Base-by-base conservation (phyloP, 2,329 filamentous ascomycete genomes). In the Aspergillus aculeatus region DNA sequence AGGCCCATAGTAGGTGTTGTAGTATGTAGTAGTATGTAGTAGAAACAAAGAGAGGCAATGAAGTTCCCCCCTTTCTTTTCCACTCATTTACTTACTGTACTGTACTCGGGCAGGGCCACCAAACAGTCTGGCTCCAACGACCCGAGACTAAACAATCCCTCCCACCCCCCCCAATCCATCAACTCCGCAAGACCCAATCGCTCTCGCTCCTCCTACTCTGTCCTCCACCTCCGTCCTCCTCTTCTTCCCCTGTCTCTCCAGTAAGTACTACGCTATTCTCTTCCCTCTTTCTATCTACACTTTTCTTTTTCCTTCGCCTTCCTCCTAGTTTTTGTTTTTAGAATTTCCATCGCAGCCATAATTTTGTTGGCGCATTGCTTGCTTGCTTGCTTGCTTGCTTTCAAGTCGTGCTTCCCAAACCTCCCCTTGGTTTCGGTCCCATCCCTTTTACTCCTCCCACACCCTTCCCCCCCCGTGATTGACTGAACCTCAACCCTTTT, bases 11-110 rank as follows among this genome's bases (percentile, higher is more conserved):
- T 26, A 9, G 32, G 32, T 35, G 3, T 14, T 12, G 32, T 35
- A 32, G 31, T 7, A 7, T 7, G 31, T 32, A 57, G 50, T 61
- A 59, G 50, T n/a, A n/a, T n/a, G n/a, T n/a, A n/a, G n/a, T n/a
- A n/a, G n/a, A 52, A 58, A 38, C 24, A 47, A 53, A 52, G 57
- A 65, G 60, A 14, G 11, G 32, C 32, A 35, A 35, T 14, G 32
- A 11, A 11, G 14, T 26, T 26, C 62, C 66, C 71, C 71, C 69
- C 68, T 69, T 73, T 71, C 70, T 70, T 74, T 69, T 70, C 65
- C 38, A 41, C 38, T 9, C 38, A 41, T 5, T 41, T 41, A 12
- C 11, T 16, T 35, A 35, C 32, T 29, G 26, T 44, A 44, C 38
- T 44, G 38, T 7, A 19, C 38, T 67, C 66, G 65, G 65, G 66